Conservation (phyloP, 2,329 filamentous ascomycete species). For the Hawksworthiomyces lignivorus region DNA sequence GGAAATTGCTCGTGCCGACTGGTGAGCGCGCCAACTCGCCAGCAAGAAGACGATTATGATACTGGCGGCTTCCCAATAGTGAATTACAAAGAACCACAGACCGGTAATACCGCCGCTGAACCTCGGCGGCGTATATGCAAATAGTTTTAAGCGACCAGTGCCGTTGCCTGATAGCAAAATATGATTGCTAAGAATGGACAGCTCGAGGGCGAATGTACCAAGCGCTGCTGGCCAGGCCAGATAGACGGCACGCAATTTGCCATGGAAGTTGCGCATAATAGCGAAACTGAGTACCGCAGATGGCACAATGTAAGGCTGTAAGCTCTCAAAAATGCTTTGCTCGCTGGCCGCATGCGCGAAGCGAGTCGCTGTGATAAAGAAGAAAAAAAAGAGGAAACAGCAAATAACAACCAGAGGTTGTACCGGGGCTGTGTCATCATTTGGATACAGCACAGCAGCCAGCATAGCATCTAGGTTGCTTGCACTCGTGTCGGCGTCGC, state of each 20-base stretch:
- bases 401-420: conserved; percentile 27
- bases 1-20: neutral
- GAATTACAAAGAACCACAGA: neutral
- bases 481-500: too few species aligned
- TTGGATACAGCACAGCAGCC: conserved; percentile 8
- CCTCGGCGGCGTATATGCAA: neutral
- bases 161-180: conserved; percentile 54
- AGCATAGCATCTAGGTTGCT: too few species aligned
- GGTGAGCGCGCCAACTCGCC: neutral
- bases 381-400: conserved; percentile 21
- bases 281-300: conserved; percentile 46
- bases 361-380: conserved; percentile 23
- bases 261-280: conserved; percentile 41
- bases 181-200: conserved; percentile 54
- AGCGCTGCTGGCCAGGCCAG: conserved; percentile 44
- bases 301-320: conserved; percentile 37
- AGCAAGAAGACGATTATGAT: neutral
- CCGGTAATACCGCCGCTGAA: too few species aligned
- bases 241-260: conserved; percentile 32
- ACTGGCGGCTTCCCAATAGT: conserved; percentile 1
- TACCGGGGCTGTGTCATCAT: conserved; percentile 30
- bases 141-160: conserved; percentile 36
- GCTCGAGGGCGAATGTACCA: conserved; percentile 50
- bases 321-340: too few species aligned
- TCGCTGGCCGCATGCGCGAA: neutral